These are phyloP conservation scores for Flaveria trinervia DNA, from an alignment of 129 eudicot genomes.

Conservation along the genomic window DNA sequence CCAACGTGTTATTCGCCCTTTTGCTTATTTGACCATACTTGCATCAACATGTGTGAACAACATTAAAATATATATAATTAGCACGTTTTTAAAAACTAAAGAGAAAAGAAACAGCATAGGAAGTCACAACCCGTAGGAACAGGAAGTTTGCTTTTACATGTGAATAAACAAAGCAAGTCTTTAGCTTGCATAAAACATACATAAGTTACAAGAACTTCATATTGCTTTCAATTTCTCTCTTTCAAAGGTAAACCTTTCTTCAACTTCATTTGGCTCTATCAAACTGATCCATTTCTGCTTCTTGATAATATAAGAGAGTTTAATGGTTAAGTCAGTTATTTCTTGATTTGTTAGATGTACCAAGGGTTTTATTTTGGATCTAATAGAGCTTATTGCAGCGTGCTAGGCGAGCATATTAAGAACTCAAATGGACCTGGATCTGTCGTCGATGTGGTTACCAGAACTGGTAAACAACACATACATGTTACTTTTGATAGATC, in stretches of 20 bases:
- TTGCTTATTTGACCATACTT: background rate
- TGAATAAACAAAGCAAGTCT: constrained; percentile 11
- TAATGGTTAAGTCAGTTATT: background rate
- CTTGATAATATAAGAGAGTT: background rate
- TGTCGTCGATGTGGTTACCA: constrained; percentile 12
- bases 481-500: background rate
- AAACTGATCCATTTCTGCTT: too few relatives aligned
- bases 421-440: constrained; percentile 13
- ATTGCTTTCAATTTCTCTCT: background rate
- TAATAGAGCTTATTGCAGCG: background rate
- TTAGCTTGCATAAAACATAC: background rate
- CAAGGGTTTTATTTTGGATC: constrained; percentile 17
- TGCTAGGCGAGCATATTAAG: background rate
- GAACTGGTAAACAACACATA: constrained; percentile 15
- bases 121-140: background rate
- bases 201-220: background rate
- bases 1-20: background rate
- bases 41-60: background rate
- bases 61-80: constrained; percentile 3
- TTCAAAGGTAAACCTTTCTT: constrained; percentile 22
- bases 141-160: constrained; percentile 20
- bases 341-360: background rate
- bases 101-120: background rate
- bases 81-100: constrained; percentile 8
- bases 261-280: background rate